Evolutionary conservation across 805 yeast genomes (phyloP).

Genomic region (Saturnispora quitensis): DNA sequence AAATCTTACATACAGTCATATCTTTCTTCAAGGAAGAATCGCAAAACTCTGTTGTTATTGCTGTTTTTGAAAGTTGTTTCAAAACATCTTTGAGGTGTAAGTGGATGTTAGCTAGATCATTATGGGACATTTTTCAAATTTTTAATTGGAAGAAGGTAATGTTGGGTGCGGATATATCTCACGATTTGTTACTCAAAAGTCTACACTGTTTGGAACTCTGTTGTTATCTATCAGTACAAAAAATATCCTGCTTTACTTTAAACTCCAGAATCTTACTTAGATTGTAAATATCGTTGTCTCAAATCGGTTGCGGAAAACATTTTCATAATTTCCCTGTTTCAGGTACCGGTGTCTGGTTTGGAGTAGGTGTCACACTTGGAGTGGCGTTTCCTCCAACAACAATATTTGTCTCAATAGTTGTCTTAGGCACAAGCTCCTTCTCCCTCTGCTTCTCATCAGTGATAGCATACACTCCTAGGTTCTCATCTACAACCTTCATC

Average conservation of each 20-base stretch:
- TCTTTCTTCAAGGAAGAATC: not conserved
- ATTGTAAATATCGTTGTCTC: not conserved
- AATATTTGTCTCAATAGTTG: not conserved
- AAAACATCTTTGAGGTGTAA: not conserved
- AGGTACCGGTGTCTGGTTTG: not conserved
- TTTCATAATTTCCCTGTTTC: not conserved
- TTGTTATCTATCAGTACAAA: not conserved
- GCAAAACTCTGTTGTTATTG: not conserved
- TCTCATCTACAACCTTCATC: conserved; percentile 22
- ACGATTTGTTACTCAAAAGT: not conserved
- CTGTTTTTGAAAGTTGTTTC: not conserved
- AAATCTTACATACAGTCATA: too few species aligned
- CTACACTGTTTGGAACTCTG: not conserved
- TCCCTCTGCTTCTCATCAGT: conserved; percentile 23
- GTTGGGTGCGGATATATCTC: not conserved
- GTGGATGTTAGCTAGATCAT: not conserved
- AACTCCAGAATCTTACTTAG: conserved; percentile 23
- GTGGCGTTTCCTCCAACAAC: not conserved
- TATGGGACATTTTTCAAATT: not conserved
- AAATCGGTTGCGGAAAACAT: not conserved
- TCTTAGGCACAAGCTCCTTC: not conserved
- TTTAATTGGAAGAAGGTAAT: not conserved
- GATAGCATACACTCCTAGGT: conserved; percentile 29
- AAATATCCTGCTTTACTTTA: not conserved
- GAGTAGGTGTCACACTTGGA: not conserved